Conservation (phyloP, 1,139 yeast genomes). For the Scheffersomyces insectosa region DNA sequence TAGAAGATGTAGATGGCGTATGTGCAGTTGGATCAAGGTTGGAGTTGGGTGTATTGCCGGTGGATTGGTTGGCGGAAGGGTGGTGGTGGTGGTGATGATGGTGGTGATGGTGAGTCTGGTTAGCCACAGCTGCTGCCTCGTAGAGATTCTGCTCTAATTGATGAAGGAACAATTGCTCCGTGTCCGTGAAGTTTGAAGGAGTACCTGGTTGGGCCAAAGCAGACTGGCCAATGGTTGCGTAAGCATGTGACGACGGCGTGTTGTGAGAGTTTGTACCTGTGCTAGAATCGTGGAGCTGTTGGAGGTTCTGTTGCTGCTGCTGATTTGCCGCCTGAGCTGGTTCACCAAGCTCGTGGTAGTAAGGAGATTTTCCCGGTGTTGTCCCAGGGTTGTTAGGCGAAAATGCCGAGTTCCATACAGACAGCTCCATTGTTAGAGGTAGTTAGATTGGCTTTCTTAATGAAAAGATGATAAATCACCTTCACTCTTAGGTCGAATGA, state of each 20-base stretch:
- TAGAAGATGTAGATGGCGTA: slow-evolving; percentile 7
- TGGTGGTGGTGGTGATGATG: slow-evolving; percentile 13
- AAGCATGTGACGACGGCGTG: neutral
- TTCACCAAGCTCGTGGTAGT: slow-evolving; percentile 11
- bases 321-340: slow-evolving; percentile 7
- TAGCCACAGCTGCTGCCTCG: slow-evolving; percentile 5
- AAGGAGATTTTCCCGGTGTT: slow-evolving; percentile 18
- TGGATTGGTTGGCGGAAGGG: slow-evolving; percentile 9
- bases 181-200: slow-evolving; percentile 12
- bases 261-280: neutral
- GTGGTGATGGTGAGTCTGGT: slow-evolving; percentile 8
- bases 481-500: no score
- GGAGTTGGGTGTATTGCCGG: slow-evolving; percentile 13
- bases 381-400: slow-evolving; percentile 16
- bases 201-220: slow-evolving; percentile 3
- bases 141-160: slow-evolving; percentile 13
- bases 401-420: slow-evolving; percentile 17
- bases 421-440: slow-evolving; percentile 15
- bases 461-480: no score
- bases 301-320: slow-evolving; percentile 4
- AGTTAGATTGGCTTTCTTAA: neutral
- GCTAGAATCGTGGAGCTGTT: slow-evolving; percentile 1
- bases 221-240: neutral
- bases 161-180: slow-evolving; percentile 16
- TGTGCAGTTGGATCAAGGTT: slow-evolving; percentile 9